Evolutionary conservation across 768 basidiomycete genomes (phyloP).

Genomic region (Mycena alexandri): DNA sequence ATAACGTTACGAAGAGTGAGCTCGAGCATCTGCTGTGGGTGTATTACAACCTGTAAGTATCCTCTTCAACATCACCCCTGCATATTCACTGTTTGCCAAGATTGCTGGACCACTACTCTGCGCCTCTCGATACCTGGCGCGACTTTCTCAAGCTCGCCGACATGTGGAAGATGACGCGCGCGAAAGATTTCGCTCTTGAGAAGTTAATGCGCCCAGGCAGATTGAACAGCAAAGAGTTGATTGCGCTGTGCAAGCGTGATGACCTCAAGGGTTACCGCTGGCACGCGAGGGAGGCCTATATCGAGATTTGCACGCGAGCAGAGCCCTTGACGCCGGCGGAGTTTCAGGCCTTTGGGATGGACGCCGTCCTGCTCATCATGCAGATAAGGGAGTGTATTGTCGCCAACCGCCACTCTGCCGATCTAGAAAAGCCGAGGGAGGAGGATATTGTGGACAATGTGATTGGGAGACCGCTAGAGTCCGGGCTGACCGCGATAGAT

Average conservation of each 20-base stretch:
- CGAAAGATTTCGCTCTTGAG: background rate
- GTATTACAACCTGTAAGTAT: slow-evolving; percentile 23
- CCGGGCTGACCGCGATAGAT: too few relatives aligned
- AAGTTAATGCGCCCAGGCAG: background rate
- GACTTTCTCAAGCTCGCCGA: slow-evolving; percentile 24
- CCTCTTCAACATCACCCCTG: background rate
- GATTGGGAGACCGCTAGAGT: slow-evolving; percentile 2
- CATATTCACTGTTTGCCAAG: background rate
- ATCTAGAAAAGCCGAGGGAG: background rate
- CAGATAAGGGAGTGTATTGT: slow-evolving; percentile 25
- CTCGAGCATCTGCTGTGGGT: slow-evolving; percentile 28
- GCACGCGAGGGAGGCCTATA: slow-evolving; percentile 12
- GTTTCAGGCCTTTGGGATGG: slow-evolving; percentile 25
- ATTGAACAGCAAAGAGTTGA: background rate
- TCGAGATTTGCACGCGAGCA: slow-evolving; percentile 19
- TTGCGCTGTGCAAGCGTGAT: slow-evolving; percentile 15
- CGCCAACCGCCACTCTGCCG: background rate
- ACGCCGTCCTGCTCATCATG: slow-evolving; percentile 20
- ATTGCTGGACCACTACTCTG: background rate
- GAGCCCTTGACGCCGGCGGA: slow-evolving; percentile 17
- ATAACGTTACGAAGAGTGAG: slow-evolving; percentile 20
- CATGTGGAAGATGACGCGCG: slow-evolving; percentile 21
- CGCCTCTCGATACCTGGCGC: slow-evolving; percentile 16
- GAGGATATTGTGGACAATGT: slow-evolving; percentile 14
- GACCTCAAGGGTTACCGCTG: background rate